Evolutionary conservation across 2,329 filamentous ascomycete species (phyloP).

Genomic region (Colletotrichum phormii): DNA sequence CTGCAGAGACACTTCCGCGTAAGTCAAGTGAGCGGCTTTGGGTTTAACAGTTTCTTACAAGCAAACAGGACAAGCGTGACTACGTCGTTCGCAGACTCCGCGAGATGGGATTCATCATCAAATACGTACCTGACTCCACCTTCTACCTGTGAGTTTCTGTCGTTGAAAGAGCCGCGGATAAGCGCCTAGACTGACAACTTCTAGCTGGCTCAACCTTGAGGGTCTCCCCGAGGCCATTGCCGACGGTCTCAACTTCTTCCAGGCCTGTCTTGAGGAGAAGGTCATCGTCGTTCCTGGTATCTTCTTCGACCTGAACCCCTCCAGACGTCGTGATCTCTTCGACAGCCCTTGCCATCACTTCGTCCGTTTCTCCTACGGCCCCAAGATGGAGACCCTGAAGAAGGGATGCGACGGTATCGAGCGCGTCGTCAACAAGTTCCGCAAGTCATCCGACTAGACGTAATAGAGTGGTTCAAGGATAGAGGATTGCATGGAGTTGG

Average conservation of each 20-base stretch:
- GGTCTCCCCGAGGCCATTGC: slow-evolving; percentile 83
- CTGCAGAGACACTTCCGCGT: slow-evolving; percentile 87
- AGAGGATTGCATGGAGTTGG: not conserved
- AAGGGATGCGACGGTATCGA: slow-evolving; percentile 88
- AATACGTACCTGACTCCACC: slow-evolving; percentile 87
- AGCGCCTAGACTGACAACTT: slow-evolving; percentile 4
- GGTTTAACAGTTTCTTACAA: slow-evolving; percentile 37
- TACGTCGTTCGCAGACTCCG: slow-evolving; percentile 84
- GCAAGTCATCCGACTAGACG: slow-evolving; percentile 43
- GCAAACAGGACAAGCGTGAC: slow-evolving; percentile 82
- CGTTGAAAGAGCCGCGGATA: not conserved
- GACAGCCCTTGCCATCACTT: slow-evolving; percentile 96
- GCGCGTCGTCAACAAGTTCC: slow-evolving; percentile 78
- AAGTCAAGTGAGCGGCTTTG: slow-evolving; percentile 39
- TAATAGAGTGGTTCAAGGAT: not conserved
- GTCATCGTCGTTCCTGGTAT: slow-evolving; percentile 97
- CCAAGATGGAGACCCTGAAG: slow-evolving; percentile 82
- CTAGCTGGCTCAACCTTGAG: slow-evolving; percentile 69
- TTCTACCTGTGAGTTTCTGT: slow-evolving; percentile 81
- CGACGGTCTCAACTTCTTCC: slow-evolving; percentile 97
- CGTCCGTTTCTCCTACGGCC: slow-evolving; percentile 86
- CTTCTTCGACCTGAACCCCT: slow-evolving; percentile 97
- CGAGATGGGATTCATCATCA: slow-evolving; percentile 88
- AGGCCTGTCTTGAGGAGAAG: slow-evolving; percentile 91
- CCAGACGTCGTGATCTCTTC: slow-evolving; percentile 88